Evolutionary conservation across 2,329 filamentous ascomycete species (phyloP).

Genomic region (Trichoderma citrinoviride): DNA sequence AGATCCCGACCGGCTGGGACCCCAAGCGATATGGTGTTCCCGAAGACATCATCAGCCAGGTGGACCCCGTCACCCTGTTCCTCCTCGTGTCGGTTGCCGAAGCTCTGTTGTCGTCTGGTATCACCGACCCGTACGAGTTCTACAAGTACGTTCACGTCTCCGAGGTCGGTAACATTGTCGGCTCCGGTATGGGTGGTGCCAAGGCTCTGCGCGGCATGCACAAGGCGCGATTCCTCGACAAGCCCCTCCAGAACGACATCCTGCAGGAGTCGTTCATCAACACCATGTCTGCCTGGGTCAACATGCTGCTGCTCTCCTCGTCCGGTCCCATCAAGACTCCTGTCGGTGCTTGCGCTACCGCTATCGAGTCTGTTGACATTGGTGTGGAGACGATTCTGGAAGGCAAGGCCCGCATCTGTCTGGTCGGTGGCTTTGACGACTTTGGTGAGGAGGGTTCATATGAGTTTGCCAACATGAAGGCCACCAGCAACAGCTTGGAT

Average conservation of each 20-base stretch:
- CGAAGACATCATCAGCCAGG: constrained; percentile 95
- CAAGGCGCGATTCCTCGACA: constrained; percentile 94
- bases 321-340: constrained; percentile 98
- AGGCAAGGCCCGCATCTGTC: constrained; percentile 94
- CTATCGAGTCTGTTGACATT: constrained; percentile 95
- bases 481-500: constrained; percentile 95
- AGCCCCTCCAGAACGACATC: constrained; percentile 97
- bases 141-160: constrained; percentile 99
- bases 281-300: constrained; percentile 99
- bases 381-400: constrained; percentile 98
- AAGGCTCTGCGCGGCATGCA: constrained; percentile 95
- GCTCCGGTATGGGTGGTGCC: constrained; percentile 96
- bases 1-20: constrained; percentile 96
- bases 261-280: constrained; percentile 99
- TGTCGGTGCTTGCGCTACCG: constrained; percentile 94
- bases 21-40: constrained; percentile 94
- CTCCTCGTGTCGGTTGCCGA: constrained; percentile 93
- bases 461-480: constrained; percentile 99
- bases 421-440: constrained; percentile 98
- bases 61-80: constrained; percentile 93
- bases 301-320: constrained; percentile 96
- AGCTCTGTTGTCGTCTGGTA: constrained; percentile 84
- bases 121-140: constrained; percentile 98
- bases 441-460: constrained; percentile 99
- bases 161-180: constrained; percentile 96